Conservation (phyloP, 1,284 basidiomycete species). For the Heterobasidion occidentale region DNA sequence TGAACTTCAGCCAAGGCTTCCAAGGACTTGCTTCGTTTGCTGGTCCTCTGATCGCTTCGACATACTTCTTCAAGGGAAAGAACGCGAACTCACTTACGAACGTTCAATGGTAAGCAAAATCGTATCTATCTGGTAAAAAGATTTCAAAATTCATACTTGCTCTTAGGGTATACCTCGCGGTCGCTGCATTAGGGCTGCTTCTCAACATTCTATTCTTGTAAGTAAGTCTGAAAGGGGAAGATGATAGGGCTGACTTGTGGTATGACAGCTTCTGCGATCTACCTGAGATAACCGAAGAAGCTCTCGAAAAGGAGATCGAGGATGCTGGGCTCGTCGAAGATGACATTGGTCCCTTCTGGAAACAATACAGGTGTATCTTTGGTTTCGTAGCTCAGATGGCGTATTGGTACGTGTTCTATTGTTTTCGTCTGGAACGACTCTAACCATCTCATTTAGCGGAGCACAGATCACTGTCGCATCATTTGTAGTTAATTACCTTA, state of each 20-base stretch:
- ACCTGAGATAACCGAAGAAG: conserved; percentile 72
- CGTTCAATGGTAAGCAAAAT: conserved; percentile 54
- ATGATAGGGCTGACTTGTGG: neutral
- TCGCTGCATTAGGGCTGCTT: conserved; percentile 54
- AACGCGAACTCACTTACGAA: conserved; percentile 57
- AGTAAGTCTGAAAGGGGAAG: conserved; percentile 12
- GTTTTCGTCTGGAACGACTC: neutral
- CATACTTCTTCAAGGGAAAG: conserved; percentile 65
- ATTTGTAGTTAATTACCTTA: conserved; percentile 65
- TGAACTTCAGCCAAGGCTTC: conserved; percentile 80
- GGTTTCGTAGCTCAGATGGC: conserved; percentile 68
- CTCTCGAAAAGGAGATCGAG: conserved; percentile 42
- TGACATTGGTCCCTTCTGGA: conserved; percentile 50
- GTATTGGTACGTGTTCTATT: conserved; percentile 42
- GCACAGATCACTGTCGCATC: conserved; percentile 70
- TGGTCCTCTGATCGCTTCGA: conserved; percentile 73
- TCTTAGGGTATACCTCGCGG: conserved; percentile 69
- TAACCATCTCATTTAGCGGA: conserved; percentile 33
- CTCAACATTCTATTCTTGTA: conserved; percentile 66
- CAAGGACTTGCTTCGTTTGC: conserved; percentile 76
- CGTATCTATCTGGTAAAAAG: neutral
- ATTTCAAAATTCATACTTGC: neutral
- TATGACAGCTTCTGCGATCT: conserved; percentile 54
- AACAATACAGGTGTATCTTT: conserved; percentile 64
- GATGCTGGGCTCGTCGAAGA: conserved; percentile 35